Evolutionary conservation across 768 basidiomycete species (phyloP).

Genomic region (Boletus rubroflammeus): DNA sequence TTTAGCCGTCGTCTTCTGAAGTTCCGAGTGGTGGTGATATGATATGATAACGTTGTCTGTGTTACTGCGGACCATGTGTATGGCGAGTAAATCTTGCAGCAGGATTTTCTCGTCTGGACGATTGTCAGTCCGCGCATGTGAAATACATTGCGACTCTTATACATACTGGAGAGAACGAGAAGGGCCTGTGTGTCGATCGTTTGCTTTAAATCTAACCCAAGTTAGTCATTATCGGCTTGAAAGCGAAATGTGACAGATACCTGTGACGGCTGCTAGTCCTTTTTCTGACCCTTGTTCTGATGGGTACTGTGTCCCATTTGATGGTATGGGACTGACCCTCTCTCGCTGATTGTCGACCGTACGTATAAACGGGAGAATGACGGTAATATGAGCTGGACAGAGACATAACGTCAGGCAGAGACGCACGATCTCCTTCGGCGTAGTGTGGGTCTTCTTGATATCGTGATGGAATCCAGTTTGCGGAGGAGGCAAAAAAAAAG

Average conservation of each 20-base stretch:
- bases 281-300: constrained; percentile 8
- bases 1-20: constrained; percentile 26
- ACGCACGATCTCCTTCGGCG: constrained; percentile 37
- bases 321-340: constrained; percentile 11
- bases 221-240: background rate
- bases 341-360: constrained; percentile 30
- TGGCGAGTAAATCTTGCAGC: constrained; percentile 36
- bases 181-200: constrained; percentile 35
- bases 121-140: background rate
- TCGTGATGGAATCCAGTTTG: constrained; percentile 41
- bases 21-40: constrained; percentile 30
- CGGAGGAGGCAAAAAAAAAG: constrained; percentile 42
- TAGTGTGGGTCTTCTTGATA: constrained; percentile 35
- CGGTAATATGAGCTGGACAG: constrained; percentile 28
- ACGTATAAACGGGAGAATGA: constrained; percentile 41
- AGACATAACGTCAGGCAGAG: background rate
- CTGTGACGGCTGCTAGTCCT: constrained; percentile 6
- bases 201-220: constrained; percentile 15
- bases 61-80: constrained; percentile 36
- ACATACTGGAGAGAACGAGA: constrained; percentile 23
- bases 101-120: constrained; percentile 21
- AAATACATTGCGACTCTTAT: background rate
- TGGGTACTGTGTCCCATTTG: constrained; percentile 10
- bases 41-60: constrained; percentile 33
- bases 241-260: constrained; percentile 4